Conservation (phyloP, 2,329 filamentous ascomycete genomes). For the Alternaria sp. region DNA sequence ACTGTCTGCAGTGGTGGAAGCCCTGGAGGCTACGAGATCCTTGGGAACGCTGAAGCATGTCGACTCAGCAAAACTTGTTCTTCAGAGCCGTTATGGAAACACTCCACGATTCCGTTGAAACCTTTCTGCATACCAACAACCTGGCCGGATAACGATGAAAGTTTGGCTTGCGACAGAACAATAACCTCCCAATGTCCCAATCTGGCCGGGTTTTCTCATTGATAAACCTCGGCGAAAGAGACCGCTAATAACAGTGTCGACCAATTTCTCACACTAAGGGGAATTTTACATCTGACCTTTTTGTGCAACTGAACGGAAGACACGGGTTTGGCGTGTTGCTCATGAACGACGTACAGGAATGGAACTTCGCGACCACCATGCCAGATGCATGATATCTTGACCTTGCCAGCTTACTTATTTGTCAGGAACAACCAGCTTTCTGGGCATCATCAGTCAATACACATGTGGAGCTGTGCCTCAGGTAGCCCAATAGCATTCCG, state of each 20-base stretch:
- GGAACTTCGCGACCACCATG: background rate
- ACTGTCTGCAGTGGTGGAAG: background rate
- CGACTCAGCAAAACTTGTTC: background rate
- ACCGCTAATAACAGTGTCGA: background rate
- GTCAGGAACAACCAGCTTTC: background rate
- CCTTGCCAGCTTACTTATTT: background rate
- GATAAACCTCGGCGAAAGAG: background rate
- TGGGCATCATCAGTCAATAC: background rate
- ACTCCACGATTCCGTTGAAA: rapidly evolving
- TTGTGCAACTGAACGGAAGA: background rate
- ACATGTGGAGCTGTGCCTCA: background rate
- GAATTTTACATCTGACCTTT: background rate
- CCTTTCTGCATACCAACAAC: background rate
- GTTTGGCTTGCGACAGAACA: background rate
- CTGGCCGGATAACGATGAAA: background rate
- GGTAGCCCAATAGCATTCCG: background rate
- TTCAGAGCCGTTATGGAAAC: background rate
- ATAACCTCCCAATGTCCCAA: background rate
- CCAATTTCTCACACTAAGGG: background rate
- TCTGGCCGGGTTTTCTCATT: background rate
- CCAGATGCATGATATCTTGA: background rate
- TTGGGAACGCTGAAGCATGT: background rate
- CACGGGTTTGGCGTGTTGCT: background rate
- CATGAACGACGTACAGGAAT: background rate
- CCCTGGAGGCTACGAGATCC: background rate